phyloP scores from a whole-genome alignment of 441 rosid genomes.

The Gossypium davidsonii region DNA sequence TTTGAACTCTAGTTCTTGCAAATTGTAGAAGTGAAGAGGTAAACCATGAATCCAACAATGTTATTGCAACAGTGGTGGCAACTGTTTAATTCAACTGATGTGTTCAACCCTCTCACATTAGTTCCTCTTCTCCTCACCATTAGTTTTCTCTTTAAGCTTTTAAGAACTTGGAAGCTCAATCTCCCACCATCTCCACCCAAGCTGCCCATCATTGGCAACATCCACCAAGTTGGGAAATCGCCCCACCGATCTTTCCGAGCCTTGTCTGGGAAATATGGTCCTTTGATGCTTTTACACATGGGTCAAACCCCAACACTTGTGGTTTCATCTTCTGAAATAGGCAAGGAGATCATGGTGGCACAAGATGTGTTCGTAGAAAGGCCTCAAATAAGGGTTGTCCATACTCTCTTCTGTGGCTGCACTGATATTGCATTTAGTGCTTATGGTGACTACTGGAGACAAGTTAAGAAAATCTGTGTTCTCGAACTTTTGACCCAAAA shows the following conservation, averaged over 20 bases:
- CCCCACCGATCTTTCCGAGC: slow-evolving; percentile 23
- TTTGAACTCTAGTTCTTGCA: not conserved
- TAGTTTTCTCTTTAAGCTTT: slow-evolving; percentile 3
- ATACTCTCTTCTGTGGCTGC: slow-evolving; percentile 22
- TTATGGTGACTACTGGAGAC: slow-evolving; percentile 31
- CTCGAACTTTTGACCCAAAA: slow-evolving; percentile 23
- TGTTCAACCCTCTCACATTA: not conserved
- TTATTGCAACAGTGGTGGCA: not conserved
- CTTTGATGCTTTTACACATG: slow-evolving; percentile 23
- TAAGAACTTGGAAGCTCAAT: slow-evolving; percentile 10
- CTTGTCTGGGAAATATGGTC: slow-evolving; percentile 24
- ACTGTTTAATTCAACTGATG: not conserved
- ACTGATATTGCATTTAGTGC: slow-evolving; percentile 22
- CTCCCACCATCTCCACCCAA: slow-evolving; percentile 21
- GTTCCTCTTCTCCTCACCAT: not conserved
- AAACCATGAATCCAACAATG: not conserved
- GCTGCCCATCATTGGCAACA: slow-evolving; percentile 29
- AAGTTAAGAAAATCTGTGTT: slow-evolving; percentile 21
- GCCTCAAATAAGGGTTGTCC: slow-evolving; percentile 19
- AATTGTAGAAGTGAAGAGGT: not conserved
- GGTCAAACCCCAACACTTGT: slow-evolving; percentile 23
- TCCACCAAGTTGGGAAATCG: slow-evolving; percentile 25
- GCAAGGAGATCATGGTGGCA: not conserved
- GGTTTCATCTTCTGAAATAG: not conserved
- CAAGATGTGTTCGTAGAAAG: slow-evolving; percentile 18